Conservation (phyloP, 2,329 filamentous ascomycete species). For the Stenocarpella maydis region DNA sequence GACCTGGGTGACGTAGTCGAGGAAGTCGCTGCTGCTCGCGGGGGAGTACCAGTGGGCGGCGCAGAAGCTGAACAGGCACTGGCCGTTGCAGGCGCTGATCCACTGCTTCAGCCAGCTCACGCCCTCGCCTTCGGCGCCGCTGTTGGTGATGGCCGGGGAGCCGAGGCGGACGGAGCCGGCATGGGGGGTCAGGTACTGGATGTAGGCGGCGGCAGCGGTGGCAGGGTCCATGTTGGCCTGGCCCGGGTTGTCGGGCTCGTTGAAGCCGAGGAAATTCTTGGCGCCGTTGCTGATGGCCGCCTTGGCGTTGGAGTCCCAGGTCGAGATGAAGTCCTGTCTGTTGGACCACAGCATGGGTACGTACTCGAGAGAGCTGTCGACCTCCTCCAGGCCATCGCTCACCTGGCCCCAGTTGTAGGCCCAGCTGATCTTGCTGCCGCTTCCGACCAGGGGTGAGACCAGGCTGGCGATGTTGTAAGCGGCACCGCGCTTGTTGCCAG, state of each 20-base stretch:
- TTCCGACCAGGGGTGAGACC: conserved; percentile 57
- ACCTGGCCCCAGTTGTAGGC: conserved; percentile 73
- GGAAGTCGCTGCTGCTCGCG: conserved; percentile 58
- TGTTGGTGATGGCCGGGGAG: conserved; percentile 70
- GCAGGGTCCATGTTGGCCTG: conserved; percentile 67
- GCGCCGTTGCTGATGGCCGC: conserved; percentile 62
- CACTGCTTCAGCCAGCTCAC: conserved; percentile 63
- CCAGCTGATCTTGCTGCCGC: conserved; percentile 60
- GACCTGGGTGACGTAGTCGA: conserved; percentile 60
- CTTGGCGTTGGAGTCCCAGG: conserved; percentile 61
- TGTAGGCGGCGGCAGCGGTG: conserved; percentile 61
- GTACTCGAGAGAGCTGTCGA: conserved; percentile 56
- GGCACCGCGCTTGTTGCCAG: conserved; percentile 68
- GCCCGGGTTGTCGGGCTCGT: conserved; percentile 71
- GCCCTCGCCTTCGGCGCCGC: conserved; percentile 57
- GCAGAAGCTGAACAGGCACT: conserved; percentile 67
- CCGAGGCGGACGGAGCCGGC: conserved; percentile 62
- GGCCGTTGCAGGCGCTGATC: conserved; percentile 57
- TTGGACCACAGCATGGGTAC: conserved; percentile 74
- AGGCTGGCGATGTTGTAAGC: conserved; percentile 70
- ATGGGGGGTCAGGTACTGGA: conserved; percentile 63
- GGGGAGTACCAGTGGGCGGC: conserved; percentile 71
- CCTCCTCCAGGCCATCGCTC: conserved; percentile 49
- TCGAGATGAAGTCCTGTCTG: conserved; percentile 49
- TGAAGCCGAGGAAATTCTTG: conserved; percentile 71